Conservation (phyloP, 148 eudicot species). For the Spergularia marina region DNA sequence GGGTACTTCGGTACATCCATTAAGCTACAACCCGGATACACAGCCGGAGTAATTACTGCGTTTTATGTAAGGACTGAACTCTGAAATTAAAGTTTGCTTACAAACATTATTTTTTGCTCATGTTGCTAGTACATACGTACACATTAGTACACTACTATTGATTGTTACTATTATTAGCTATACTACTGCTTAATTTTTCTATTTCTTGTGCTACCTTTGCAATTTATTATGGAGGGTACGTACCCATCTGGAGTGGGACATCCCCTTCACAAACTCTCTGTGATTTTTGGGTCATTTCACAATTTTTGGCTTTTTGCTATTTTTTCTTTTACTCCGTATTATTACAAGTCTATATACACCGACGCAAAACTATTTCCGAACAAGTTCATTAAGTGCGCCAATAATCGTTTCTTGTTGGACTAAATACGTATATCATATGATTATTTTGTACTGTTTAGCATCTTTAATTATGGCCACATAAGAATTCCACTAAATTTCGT, state of each 20-base stretch:
- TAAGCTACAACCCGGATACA: conserved; percentile 85
- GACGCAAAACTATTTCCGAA: background rate
- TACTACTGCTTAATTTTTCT: background rate
- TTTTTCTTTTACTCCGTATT: background rate
- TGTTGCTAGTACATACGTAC: background rate
- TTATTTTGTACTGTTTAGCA: too few species aligned
- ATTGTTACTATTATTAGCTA: background rate
- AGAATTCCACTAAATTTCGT: conserved; percentile 7
- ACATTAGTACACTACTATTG: background rate
- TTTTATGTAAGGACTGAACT: conserved; percentile 64
- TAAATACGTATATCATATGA: too few species aligned
- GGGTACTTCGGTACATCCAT: conserved; percentile 87
- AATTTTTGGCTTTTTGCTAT: conserved; percentile 18
- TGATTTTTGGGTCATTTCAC: background rate
- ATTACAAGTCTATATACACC: conserved; percentile 2
- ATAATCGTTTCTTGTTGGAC: background rate
- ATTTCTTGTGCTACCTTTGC: background rate
- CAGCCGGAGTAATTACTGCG: conserved; percentile 93
- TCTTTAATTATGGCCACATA: background rate
- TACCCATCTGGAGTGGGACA: conserved; percentile 17
- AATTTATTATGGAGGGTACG: background rate
- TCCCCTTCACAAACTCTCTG: background rate
- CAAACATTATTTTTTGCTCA: background rate
- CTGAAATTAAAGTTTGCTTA: background rate
- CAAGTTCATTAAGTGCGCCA: conserved; percentile 1